Conservation (phyloP, 768 basidiomycete species). For the Amanita phalloides region DNA sequence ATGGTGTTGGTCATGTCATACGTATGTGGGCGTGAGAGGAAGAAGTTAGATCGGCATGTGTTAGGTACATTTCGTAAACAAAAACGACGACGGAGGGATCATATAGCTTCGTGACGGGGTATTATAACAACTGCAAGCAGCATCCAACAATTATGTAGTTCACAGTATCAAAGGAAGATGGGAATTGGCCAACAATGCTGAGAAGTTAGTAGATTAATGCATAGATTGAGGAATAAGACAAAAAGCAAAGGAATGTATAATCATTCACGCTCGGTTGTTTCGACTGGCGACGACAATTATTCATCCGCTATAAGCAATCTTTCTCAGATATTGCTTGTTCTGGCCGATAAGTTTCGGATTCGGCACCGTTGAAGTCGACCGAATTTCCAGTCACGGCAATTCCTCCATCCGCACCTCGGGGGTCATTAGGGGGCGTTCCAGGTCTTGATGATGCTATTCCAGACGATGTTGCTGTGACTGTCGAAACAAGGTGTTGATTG, state of each 20-base stretch:
- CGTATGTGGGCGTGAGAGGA: background rate
- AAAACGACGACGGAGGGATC: background rate
- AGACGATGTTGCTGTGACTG: constrained; percentile 66
- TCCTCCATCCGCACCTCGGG: constrained; percentile 28
- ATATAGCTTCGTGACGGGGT: constrained; percentile 3
- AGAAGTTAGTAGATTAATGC: constrained; percentile 2
- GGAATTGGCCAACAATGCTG: background rate
- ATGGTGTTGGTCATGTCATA: constrained; percentile 5
- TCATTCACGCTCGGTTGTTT: background rate
- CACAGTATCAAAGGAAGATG: background rate
- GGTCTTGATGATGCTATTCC: constrained; percentile 65
- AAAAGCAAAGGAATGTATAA: background rate
- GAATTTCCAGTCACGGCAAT: constrained; percentile 30
- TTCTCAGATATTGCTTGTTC: constrained; percentile 39
- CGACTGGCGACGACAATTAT: background rate
- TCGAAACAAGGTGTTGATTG: constrained; percentile 64
- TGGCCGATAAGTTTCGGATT: constrained; percentile 25
- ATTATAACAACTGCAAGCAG: constrained; percentile 1
- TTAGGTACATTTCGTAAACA: background rate
- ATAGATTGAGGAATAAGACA: constrained; percentile 1
- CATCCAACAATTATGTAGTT: constrained; percentile 2
- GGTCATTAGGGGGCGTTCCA: constrained; percentile 53
- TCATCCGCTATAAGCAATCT: constrained; percentile 32
- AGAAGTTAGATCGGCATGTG: too few relatives aligned
- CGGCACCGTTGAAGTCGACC: constrained; percentile 28